Evolutionary conservation across 352 stramenopile species (phyloP).

Genomic region (Globisporangium recalcitrans): DNA sequence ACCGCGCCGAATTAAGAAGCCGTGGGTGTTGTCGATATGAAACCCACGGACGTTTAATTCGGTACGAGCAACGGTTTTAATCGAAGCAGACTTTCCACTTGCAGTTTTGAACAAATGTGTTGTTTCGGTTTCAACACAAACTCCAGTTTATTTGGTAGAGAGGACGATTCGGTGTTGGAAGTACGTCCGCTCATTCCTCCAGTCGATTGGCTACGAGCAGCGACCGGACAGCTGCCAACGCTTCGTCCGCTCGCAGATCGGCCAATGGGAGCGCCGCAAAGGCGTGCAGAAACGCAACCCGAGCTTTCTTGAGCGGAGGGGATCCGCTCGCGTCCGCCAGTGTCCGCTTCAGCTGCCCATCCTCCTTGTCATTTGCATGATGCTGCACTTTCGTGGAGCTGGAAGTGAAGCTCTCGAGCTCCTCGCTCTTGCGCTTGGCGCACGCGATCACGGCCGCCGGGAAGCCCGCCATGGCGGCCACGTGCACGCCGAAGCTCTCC

Average conservation of each 20-base stretch:
- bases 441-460: conserved; percentile 89
- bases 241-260: conserved; percentile 41
- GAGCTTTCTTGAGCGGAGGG: conserved; percentile 33
- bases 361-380: background rate
- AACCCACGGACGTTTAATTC: too few relatives aligned
- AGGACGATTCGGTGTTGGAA: too few relatives aligned
- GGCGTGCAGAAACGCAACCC: conserved; percentile 35
- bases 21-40: too few relatives aligned
- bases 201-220: background rate
- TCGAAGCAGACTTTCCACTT: too few relatives aligned
- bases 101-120: too few relatives aligned
- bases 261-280: conserved; percentile 73
- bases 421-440: conserved; percentile 91
- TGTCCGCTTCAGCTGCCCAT: conserved; percentile 1
- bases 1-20: too few relatives aligned
- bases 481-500: conserved; percentile 98
- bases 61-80: too few relatives aligned
- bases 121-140: too few relatives aligned
- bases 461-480: conserved; percentile 97
- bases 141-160: too few relatives aligned
- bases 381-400: background rate
- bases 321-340: too few relatives aligned
- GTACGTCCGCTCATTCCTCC: background rate
- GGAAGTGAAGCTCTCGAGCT: conserved; percentile 85
- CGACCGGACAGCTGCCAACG: conserved; percentile 18